Base-by-base conservation (phyloP, 768 basidiomycete genomes). In the Gloeophyllum trabeum region DNA sequence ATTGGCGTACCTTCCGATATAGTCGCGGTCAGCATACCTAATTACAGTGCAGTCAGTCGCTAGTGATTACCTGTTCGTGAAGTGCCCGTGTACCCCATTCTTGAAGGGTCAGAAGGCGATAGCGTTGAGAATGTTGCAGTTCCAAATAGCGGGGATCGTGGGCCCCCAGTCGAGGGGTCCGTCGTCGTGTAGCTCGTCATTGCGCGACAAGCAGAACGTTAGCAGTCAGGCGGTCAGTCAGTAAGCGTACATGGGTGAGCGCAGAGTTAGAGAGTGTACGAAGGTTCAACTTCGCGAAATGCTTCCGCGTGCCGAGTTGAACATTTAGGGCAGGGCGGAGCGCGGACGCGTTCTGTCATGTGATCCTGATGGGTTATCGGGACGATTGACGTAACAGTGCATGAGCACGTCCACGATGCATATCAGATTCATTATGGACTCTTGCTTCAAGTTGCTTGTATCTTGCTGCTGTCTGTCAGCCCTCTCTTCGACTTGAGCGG, bases 111-210 rank as follows among this genome's bases (percentile, higher is more conserved):
- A 4, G 77, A 65, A 35, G 63, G 63, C 14, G 73, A 67, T 39
- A 75, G 53, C 0, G 69, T 67, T 13, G 73, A 71, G 51, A 69
- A 76, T 0, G 76, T 75, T 16, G 73, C 67, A 35, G 76, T 74
- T 60, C 76, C 79, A 49, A 72, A 72, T 18, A 70, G 63, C 19
- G 79, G 81, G 39, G 81, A 82, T 66, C 79, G 70, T 18, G 68
- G 63, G 13, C 54, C 54, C 41, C 49, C 48, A 14, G 47, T 52
- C 26, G 59, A 58, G 45, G 52, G 50, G 26, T 55, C 52, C 25
- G 58, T 51, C 7, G 51, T 32, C 21, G 59, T 53, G 55, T 64
- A 62, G 28, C 52, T 61, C 40, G 67, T 59, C 69, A 71, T 70
- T 28, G 21, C 34, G 35, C 26, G 23, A 43, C 35, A 32, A 42